Evolutionary conservation across 371 early-diverging fungal genomes (phyloP).

Genomic region (Circinella minor): DNA sequence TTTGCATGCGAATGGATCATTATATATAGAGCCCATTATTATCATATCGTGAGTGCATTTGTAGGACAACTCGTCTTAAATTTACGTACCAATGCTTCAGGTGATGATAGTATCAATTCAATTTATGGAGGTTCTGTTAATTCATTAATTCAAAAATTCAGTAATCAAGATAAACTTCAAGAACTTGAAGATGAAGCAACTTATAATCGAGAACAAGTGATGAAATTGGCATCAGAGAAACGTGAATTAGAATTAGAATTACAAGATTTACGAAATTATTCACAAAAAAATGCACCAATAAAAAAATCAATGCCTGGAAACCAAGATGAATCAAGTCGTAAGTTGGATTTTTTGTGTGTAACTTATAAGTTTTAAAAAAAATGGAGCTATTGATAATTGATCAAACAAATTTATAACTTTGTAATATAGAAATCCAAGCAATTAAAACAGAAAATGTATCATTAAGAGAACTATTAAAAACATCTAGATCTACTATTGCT

Average conservation of each 20-base stretch:
- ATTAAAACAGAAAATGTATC: slow-evolving; percentile 37
- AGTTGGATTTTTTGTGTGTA: neutral
- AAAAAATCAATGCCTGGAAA: slow-evolving; percentile 13
- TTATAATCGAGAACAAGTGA: slow-evolving; percentile 15
- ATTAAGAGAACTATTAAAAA: slow-evolving; percentile 39
- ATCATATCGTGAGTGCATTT: slow-evolving; percentile 77
- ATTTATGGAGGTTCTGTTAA: slow-evolving; percentile 33
- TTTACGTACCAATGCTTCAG: slow-evolving; percentile 64
- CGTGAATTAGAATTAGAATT: slow-evolving; percentile 12
- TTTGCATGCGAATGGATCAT: no score
- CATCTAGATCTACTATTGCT: slow-evolving; percentile 43
- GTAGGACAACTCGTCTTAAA: slow-evolving; percentile 83
- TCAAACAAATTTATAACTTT: neutral
- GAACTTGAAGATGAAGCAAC: slow-evolving; percentile 34
- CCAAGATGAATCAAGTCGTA: slow-evolving; percentile 11
- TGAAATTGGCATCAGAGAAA: slow-evolving; percentile 40
- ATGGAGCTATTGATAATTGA: no score
- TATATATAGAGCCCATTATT: slow-evolving; percentile 61
- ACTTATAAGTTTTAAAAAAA: no score
- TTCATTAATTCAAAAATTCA: slow-evolving; percentile 68
- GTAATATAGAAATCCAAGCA: neutral
- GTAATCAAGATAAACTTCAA: slow-evolving; percentile 70
- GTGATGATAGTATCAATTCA: slow-evolving; percentile 15
- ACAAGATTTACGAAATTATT: slow-evolving; percentile 5
- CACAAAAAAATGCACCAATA: neutral